These are phyloP conservation scores for Clitopilus hobsonii DNA, from an alignment of 768 basidiomycete genomes.

Conservation along the genomic window DNA sequence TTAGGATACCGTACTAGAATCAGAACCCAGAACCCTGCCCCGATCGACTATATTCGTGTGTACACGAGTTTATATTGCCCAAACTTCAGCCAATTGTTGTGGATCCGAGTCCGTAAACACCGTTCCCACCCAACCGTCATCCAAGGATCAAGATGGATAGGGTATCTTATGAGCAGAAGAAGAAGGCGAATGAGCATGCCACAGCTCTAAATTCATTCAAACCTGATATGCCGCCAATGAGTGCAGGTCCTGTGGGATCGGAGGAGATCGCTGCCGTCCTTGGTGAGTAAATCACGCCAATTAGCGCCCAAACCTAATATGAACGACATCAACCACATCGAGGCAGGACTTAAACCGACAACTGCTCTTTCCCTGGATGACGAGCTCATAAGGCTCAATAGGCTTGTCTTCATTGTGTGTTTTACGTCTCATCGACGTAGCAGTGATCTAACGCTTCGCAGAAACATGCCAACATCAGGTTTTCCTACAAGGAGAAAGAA, in stretches of 20 bases:
- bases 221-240: neutral
- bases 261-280: no score
- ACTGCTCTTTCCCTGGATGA: no score
- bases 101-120: no score
- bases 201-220: neutral
- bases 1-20: neutral
- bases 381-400: no score
- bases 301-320: neutral
- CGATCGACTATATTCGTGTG: neutral
- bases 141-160: no score
- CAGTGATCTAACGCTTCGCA: neutral
- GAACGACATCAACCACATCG: no score
- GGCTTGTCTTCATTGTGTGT: no score
- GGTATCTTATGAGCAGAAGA: neutral
- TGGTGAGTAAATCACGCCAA: neutral
- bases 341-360: no score
- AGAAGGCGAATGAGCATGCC: neutral
- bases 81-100: neutral
- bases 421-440: neutral
- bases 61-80: neutral
- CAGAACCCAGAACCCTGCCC: no score
- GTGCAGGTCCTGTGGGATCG: no score
- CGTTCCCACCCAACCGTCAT: no score
- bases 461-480: slow-evolving; percentile 1
- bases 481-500: slow-evolving; percentile 9